Conservation (phyloP, 129 eudicot genomes). For the Centella asiatica region DNA sequence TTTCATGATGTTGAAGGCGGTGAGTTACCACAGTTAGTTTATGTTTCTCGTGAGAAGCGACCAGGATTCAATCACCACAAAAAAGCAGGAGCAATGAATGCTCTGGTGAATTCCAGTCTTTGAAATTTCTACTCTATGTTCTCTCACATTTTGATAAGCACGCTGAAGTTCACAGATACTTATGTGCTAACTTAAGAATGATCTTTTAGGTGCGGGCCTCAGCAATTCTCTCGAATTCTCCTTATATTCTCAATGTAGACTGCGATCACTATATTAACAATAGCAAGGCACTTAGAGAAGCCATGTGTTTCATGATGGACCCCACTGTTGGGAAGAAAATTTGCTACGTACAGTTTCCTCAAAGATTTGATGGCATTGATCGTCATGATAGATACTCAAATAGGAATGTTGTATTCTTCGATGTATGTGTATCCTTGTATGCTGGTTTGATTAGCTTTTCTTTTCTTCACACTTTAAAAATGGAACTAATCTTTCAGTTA, state of each 20-base stretch:
- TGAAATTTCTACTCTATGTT: background rate
- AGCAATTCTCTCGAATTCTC: slow-evolving; percentile 81
- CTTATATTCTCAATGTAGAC: slow-evolving; percentile 75
- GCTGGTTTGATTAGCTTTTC: background rate
- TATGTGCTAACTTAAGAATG: background rate
- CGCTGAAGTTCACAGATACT: background rate
- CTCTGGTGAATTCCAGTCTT: slow-evolving; percentile 33
- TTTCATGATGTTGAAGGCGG: slow-evolving; percentile 51
- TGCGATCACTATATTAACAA: slow-evolving; percentile 96
- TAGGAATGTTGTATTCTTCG: slow-evolving; percentile 82
- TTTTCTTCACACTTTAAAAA: background rate
- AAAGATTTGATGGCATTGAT: slow-evolving; percentile 90
- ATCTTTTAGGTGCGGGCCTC: slow-evolving; percentile 74
- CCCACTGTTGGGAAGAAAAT: slow-evolving; percentile 72
- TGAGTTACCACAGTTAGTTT: slow-evolving; percentile 49
- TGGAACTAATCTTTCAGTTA: background rate
- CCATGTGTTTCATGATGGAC: slow-evolving; percentile 96
- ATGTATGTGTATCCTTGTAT: slow-evolving; percentile 37
- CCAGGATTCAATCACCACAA: slow-evolving; percentile 67
- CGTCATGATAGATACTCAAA: slow-evolving; percentile 90
- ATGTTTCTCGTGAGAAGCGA: slow-evolving; percentile 70
- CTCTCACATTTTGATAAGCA: background rate
- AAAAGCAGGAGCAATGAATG: slow-evolving; percentile 70
- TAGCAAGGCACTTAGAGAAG: slow-evolving; percentile 88
- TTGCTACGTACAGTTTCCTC: slow-evolving; percentile 89